phyloP scores from a whole-genome alignment of 768 basidiomycete species.

The Mycena latifolia region DNA sequence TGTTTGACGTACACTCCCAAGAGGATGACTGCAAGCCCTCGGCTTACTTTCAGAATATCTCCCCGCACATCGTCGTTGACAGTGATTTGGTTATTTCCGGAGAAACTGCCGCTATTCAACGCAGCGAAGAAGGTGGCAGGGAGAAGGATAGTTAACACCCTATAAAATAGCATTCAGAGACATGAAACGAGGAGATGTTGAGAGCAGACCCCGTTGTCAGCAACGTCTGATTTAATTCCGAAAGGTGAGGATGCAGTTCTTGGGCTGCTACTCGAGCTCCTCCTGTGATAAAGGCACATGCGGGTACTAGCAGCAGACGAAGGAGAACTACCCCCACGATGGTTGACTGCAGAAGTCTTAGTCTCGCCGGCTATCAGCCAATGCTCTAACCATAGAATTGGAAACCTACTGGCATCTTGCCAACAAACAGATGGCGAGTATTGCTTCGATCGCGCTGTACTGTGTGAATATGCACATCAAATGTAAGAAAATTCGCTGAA shows the following conservation, averaged over 20 bases:
- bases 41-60: conserved; percentile 69
- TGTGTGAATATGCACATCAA: conserved; percentile 1
- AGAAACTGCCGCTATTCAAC: conserved; percentile 49
- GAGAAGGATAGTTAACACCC: conserved; percentile 71
- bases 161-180: conserved; percentile 37
- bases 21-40: conserved; percentile 74
- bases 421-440: conserved; percentile 61
- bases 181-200: neutral
- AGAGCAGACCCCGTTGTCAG: conserved; percentile 69
- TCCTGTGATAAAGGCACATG: conserved; percentile 74
- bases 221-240: conserved; percentile 76
- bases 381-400: neutral
- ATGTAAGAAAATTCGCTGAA: neutral
- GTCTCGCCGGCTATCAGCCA: conserved; percentile 38
- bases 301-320: conserved; percentile 78
- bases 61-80: conserved; percentile 59
- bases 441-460: conserved; percentile 61
- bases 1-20: conserved; percentile 62
- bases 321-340: conserved; percentile 73
- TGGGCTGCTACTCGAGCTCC: conserved; percentile 76
- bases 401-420: conserved; percentile 59
- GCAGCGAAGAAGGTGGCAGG: conserved; percentile 79
- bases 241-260: conserved; percentile 71
- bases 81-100: conserved; percentile 39
- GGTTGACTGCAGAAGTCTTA: conserved; percentile 60